phyloP scores from a whole-genome alignment of 2,329 filamentous ascomycete species.

The Epichloe uncinata region DNA sequence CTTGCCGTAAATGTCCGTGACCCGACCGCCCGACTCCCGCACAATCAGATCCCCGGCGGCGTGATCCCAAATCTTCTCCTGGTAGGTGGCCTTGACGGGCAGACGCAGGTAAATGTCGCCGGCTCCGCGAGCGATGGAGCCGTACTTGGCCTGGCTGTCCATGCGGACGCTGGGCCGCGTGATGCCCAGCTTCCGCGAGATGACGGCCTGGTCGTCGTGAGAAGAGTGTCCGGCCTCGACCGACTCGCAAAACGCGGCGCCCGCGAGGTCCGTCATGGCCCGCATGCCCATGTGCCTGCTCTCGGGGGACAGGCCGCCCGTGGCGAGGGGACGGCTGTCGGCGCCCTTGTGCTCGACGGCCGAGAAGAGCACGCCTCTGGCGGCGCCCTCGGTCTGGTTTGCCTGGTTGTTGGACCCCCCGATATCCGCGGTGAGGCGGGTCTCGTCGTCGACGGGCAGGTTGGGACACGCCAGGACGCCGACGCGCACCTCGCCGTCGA shows the following conservation, averaged over 20 bases:
- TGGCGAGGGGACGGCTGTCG: slow-evolving; percentile 57
- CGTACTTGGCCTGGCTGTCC: slow-evolving; percentile 98
- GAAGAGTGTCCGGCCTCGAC: slow-evolving; percentile 88
- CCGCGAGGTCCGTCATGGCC: slow-evolving; percentile 54
- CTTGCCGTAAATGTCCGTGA: slow-evolving; percentile 80
- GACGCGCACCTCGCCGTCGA: slow-evolving; percentile 86
- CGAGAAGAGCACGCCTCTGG: slow-evolving; percentile 64
- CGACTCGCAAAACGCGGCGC: slow-evolving; percentile 90
- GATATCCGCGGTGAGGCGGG: slow-evolving; percentile 47
- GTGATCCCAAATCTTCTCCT: slow-evolving; percentile 99
- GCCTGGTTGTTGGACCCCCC: slow-evolving; percentile 62
- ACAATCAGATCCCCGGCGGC: slow-evolving; percentile 92
- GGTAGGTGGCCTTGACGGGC: slow-evolving; percentile 73
- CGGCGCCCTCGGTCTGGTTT: too few species aligned
- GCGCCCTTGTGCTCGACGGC: slow-evolving; percentile 71
- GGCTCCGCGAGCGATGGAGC: slow-evolving; percentile 81
- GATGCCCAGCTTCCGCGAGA: slow-evolving; percentile 76
- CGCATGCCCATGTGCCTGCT: slow-evolving; percentile 66
- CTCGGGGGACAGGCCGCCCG: slow-evolving; percentile 29
- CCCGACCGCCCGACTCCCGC: slow-evolving; percentile 79
- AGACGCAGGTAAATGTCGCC: slow-evolving; percentile 90
- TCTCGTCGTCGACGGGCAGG: slow-evolving; percentile 70
- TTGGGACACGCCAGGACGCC: slow-evolving; percentile 94
- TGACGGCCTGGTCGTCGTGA: slow-evolving; percentile 70
- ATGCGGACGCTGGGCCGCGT: slow-evolving; percentile 82